Conservation (phyloP, 106 monocot species). For the Acanthochlamys bracteata region DNA sequence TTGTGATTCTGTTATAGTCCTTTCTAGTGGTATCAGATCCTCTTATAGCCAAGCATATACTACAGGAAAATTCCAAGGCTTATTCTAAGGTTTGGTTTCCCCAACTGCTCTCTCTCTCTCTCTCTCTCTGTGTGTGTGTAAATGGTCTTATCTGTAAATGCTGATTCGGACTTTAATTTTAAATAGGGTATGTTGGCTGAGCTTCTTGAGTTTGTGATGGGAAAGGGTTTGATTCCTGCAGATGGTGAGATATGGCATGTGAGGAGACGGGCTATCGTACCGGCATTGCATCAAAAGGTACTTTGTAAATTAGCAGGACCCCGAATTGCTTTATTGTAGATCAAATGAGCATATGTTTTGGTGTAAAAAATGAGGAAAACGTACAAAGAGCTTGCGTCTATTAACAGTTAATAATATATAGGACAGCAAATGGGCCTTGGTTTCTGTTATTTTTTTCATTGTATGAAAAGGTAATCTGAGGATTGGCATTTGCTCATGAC, state of each 20-base stretch:
- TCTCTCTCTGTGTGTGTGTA: background rate
- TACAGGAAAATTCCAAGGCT: conserved; percentile 79
- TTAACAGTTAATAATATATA: too few relatives aligned
- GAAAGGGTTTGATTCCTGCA: conserved; percentile 91
- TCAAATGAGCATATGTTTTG: background rate
- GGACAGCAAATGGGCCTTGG: too few relatives aligned
- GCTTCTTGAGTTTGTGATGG: conserved; percentile 97
- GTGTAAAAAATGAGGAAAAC: background rate
- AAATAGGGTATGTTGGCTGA: conserved; percentile 83
- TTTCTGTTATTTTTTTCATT: too few relatives aligned
- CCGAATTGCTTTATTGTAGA: background rate
- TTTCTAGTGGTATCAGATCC: conserved; percentile 94
- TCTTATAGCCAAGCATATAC: conserved; percentile 72
- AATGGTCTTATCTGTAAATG: background rate
- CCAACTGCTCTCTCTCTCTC: background rate
- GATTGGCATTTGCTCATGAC: too few relatives aligned
- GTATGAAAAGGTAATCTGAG: too few relatives aligned
- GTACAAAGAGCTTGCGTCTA: background rate
- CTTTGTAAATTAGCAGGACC: background rate
- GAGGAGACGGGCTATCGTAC: conserved; percentile 74
- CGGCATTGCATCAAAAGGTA: conserved; percentile 95
- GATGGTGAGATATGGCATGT: conserved; percentile 85
- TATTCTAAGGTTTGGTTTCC: conserved; percentile 71
- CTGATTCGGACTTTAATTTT: background rate
- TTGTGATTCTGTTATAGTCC: conserved; percentile 33